Percentiles rank a stretch among this genome's conserved stretches.
Conservation (phyloP, 2,329 filamentous ascomycete species). For the Cephalotrichum gorgonifer region DNA sequence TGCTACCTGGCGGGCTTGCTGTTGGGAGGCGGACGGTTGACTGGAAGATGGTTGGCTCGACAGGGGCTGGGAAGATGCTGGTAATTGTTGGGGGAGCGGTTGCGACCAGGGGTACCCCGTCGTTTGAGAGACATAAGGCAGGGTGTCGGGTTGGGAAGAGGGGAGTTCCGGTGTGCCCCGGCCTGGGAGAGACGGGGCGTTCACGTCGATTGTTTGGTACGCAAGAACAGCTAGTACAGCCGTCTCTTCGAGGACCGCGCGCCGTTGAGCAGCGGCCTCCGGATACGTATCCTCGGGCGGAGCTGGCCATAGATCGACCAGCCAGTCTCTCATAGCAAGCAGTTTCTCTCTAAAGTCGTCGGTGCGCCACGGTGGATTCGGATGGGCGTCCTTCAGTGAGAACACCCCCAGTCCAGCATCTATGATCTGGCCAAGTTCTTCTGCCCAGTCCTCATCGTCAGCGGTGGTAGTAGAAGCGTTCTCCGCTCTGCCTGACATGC, state of each 20-base stretch:
- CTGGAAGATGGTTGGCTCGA: background rate
- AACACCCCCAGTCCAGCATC: background rate
- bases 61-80: background rate
- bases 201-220: background rate
- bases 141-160: background rate
- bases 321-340: background rate
- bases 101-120: background rate
- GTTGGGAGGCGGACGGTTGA: slow-evolving; percentile 2
- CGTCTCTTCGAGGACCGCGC: background rate
- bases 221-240: background rate
- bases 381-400: background rate
- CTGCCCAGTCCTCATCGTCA: slow-evolving; percentile 1
- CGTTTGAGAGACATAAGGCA: background rate
- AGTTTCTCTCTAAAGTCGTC: slow-evolving; percentile 1
- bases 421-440: background rate
- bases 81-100: background rate
- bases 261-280: background rate
- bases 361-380: background rate
- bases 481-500: background rate
- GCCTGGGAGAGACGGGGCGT: background rate
- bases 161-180: background rate
- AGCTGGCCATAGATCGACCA: background rate
- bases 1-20: background rate
- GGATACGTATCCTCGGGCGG: background rate
- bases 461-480: background rate